Evolutionary conservation across 1,284 basidiomycete species (phyloP).

Genomic region (Ustilago crameri): DNA sequence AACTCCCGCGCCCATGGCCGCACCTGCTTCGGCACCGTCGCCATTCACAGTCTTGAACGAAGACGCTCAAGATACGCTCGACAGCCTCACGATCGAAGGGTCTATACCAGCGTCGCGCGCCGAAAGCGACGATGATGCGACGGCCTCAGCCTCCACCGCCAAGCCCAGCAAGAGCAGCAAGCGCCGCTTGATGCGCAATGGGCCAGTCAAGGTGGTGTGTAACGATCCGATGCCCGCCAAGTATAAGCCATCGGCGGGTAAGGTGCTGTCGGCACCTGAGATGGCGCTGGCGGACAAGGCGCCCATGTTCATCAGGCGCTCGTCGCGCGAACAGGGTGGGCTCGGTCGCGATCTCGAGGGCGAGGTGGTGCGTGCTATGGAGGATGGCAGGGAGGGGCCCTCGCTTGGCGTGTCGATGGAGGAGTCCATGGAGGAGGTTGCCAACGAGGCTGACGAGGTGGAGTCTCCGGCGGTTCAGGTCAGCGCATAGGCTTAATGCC

Average conservation of each 20-base stretch:
- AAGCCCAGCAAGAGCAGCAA: slow-evolving; percentile 30
- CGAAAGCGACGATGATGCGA: slow-evolving; percentile 29
- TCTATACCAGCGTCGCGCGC: slow-evolving; percentile 7
- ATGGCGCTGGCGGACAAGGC: slow-evolving; percentile 41
- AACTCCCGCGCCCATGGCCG: slow-evolving; percentile 8
- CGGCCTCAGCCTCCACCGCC: slow-evolving; percentile 1
- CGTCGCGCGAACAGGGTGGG: slow-evolving; percentile 58
- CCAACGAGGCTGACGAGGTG: neutral
- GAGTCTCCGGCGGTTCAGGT: slow-evolving; percentile 15
- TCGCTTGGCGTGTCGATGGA: slow-evolving; percentile 38
- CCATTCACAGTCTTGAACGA: neutral
- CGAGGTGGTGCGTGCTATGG: slow-evolving; percentile 53
- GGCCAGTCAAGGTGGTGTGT: slow-evolving; percentile 39
- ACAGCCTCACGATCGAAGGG: slow-evolving; percentile 9
- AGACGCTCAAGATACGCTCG: neutral
- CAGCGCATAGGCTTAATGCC: neutral
- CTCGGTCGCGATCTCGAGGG: slow-evolving; percentile 61
- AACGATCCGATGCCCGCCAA: slow-evolving; percentile 38
- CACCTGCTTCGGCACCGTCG: slow-evolving; percentile 4
- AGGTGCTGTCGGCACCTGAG: slow-evolving; percentile 39
- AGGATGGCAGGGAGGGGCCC: slow-evolving; percentile 40
- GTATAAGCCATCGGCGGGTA: slow-evolving; percentile 13
- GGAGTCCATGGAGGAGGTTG: slow-evolving; percentile 14
- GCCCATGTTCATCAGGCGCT: slow-evolving; percentile 50
- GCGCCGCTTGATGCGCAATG: slow-evolving; percentile 30